These are phyloP conservation scores for Gossypium mustelinum DNA, from an alignment of 345 rosid species.

Conservation along the genomic window DNA sequence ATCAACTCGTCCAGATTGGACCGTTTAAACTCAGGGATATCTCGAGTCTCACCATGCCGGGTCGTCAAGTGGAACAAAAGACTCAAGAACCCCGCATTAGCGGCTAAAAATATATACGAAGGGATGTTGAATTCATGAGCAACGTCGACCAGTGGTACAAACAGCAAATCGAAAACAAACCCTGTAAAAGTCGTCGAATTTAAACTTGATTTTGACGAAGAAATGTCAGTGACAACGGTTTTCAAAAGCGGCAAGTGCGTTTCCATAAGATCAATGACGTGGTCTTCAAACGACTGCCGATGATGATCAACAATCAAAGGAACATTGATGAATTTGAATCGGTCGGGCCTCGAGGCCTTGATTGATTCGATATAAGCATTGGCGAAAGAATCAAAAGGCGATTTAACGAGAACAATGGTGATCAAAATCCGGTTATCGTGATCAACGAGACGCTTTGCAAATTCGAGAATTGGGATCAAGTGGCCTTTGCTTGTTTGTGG, in stretches of 20 bases:
- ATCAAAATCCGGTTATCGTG: background rate
- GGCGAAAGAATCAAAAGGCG: background rate
- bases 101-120: conserved; percentile 36
- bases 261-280: background rate
- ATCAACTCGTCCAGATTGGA: conserved; percentile 21
- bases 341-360: background rate
- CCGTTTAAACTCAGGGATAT: conserved; percentile 10
- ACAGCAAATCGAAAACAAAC: conserved; percentile 35
- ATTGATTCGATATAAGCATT: background rate
- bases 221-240: background rate
- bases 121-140: conserved; percentile 39
- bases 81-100: conserved; percentile 29
- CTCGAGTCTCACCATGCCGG: conserved; percentile 8
- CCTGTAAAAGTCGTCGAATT: background rate
- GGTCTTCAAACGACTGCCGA: background rate
- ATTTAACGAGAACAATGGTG: background rate
- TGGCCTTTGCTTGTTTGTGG: too few species aligned
- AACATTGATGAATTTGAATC: background rate
- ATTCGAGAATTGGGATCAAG: too few species aligned
- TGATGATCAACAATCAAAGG: background rate
- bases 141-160: conserved; percentile 33
- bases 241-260: background rate
- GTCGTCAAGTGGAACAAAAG: conserved; percentile 34
- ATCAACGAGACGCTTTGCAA: too few species aligned
- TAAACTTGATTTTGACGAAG: background rate